Percentiles rank a stretch among this genome's conserved stretches.
Conservation (phyloP, 2,329 filamentous ascomycete species). For the Pseudopithomyces maydicus region DNA sequence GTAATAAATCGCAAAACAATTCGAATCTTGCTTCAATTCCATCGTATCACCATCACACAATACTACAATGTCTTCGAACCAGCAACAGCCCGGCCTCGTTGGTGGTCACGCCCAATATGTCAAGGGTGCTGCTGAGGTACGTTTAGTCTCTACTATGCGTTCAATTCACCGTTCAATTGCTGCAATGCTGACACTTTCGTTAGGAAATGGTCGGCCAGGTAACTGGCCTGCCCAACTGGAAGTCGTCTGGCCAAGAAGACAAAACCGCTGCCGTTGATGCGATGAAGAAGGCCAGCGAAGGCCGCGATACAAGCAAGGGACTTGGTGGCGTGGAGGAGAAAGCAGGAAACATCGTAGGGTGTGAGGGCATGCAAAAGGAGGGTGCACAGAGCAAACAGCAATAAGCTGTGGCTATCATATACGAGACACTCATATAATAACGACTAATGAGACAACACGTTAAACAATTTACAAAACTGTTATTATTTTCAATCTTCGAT, state of each 20-base stretch:
- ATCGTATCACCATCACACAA: not conserved
- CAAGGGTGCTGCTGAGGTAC: slow-evolving; percentile 70
- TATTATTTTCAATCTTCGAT: not conserved
- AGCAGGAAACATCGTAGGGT: slow-evolving; percentile 67
- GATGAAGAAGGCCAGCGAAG: slow-evolving; percentile 66
- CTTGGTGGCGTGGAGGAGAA: slow-evolving; percentile 69
- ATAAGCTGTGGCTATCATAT: slow-evolving; percentile 4
- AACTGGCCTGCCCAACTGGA: slow-evolving; percentile 68
- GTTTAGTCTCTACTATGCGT: slow-evolving; percentile 11
- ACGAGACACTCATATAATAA: not conserved
- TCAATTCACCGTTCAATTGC: not conserved
- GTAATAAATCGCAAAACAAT: not conserved
- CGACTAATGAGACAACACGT: not conserved
- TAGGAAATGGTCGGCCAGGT: slow-evolving; percentile 65
- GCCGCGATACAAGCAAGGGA: slow-evolving; percentile 60
- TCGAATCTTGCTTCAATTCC: not conserved
- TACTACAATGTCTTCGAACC: slow-evolving; percentile 22
- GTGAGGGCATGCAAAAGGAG: slow-evolving; percentile 68
- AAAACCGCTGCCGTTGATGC: slow-evolving; percentile 65
- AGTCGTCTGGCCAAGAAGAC: slow-evolving; percentile 65
- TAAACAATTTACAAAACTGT: too few species aligned
- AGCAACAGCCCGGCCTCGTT: slow-evolving; percentile 62
- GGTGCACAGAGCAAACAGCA: slow-evolving; percentile 36
- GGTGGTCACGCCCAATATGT: slow-evolving; percentile 69
- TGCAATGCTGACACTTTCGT: not conserved